Conservation (phyloP, 2,329 filamentous ascomycete species). For the Fusarium pseudograminearum region DNA sequence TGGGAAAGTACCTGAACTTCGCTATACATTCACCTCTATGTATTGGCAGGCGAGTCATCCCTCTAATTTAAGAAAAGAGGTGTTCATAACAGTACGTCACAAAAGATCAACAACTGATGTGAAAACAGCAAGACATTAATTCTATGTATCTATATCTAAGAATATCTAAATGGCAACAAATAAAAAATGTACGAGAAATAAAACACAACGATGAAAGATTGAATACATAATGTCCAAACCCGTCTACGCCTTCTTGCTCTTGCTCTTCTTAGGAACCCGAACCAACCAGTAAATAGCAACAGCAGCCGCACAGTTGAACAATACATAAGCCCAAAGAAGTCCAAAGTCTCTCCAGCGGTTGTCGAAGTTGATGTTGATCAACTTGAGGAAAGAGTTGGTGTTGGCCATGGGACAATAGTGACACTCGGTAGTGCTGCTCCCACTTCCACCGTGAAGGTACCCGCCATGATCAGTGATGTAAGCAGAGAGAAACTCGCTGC, state of each 20-base stretch:
- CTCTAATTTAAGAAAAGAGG: too few species aligned
- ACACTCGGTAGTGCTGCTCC: slow-evolving; percentile 51
- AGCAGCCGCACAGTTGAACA: slow-evolving; percentile 63
- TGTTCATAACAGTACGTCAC: too few species aligned
- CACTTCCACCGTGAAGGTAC: background rate
- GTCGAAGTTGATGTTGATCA: slow-evolving; percentile 58
- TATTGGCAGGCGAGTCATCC: background rate
- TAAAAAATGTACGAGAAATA: background rate
- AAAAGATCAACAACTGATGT: rapidly evolving
- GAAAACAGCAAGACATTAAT: too few species aligned
- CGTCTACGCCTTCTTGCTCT: slow-evolving; percentile 1
- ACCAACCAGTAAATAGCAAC: slow-evolving; percentile 62
- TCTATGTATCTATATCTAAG: background rate
- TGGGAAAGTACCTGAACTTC: background rate
- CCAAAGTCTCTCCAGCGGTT: slow-evolving; percentile 69
- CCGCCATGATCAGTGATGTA: slow-evolving; percentile 12
- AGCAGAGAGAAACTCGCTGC: background rate
- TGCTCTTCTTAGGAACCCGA: slow-evolving; percentile 49
- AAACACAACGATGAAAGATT: rapidly evolving
- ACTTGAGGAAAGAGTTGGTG: slow-evolving; percentile 52
- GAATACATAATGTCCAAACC: background rate
- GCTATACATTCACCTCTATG: rapidly evolving
- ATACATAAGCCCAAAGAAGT: slow-evolving; percentile 64
- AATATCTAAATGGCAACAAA: background rate
- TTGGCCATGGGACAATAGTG: slow-evolving; percentile 56